Evolutionary conservation across 345 rosid species (phyloP), one percentile per base, ranked within the genome.

Genomic region (Limnanthes douglasii): DNA sequence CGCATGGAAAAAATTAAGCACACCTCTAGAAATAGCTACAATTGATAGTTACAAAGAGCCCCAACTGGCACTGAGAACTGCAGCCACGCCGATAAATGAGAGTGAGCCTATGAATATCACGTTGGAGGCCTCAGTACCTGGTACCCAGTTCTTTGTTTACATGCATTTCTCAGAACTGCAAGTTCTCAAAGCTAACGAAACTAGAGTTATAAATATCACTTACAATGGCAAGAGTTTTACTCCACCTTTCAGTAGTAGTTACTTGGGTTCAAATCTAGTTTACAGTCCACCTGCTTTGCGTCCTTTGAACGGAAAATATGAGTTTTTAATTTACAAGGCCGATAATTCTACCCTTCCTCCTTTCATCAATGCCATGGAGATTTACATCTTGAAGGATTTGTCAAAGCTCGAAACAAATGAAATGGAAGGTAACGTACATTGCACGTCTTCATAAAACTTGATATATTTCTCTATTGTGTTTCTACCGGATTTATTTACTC

Each of bases 161-260:
- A 44, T 70, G 61, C 71, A 73, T 35, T 69, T 73, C 4, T 62
- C 73, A 0, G 77, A 69, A 51, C 39, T 73, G 8, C 41, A 31
- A 34, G 12, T 39, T 43, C 59, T 43, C 0, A 11, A 4, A 0
- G 17, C 58, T n/a, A 69, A 60, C 28, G 60, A 69, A 23, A 41
- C 61, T n/a, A 50, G 77, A 27, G 50, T 43, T 41, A 43, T 69
- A 18, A 64, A 43, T 29, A 57, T 66, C 37, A 17, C 34, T 35
- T 6, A 41, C 43, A 60, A 69, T 8, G 54, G 35, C 3, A 15
- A 10, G 11, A 12, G 14, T 15, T 7, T 56, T 25, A 37, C 42
- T 8, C 69, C 57, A 25, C 69, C 70, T 29, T 23, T 60, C 10
- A 34, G 25, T 42, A 72, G 59, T 0, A 4, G 5, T 18, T 50